Base-by-base conservation (phyloP, 2,329 filamentous ascomycete species). In the Diaporthe ilicicola region DNA sequence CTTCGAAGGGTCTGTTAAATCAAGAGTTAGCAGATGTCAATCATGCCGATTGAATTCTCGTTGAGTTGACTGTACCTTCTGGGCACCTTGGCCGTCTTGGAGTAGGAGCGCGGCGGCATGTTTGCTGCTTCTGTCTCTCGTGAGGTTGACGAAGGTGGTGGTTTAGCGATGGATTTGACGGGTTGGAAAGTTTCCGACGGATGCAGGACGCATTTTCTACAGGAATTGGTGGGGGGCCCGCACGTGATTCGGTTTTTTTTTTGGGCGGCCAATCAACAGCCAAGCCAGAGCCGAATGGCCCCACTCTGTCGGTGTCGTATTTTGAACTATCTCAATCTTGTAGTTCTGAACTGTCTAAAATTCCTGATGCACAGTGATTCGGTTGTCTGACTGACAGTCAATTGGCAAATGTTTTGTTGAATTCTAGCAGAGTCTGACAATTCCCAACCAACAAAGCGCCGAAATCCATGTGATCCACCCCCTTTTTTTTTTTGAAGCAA, bases 1-100 rank as follows among this genome's bases (percentile, higher is more conserved):
- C 95, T 93, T 98, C 96, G 91, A 97, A 98, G 84, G 96, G 95
- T 89, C 95, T 93, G 72, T 70, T 5, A 15, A 88, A 93, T 90
- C n/a, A 29, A 39, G 50, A 67, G 67, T 73, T 72, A 73, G 72
- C 70, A 17, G 32, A 4, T 50, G 54, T 32, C 19, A 22, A 34
- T 37, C 19, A 50, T n/a, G 15, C 24, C 7, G 37, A 54, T 50
- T 12, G 24, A 22, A 5, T 44, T 15, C 15, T 53, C 34, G 12
- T 37, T 22, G 8, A 13, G 4, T 54, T 19, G 37, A 68, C 37
- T 69, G 61, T 61, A 73, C 72, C 72, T 70, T 83, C 80, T 78
- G 69, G 95, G 95, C 90, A 97, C 94, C 93, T 97, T 97, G 86
- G 97, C 97, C 90, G 96, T 99, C 94, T 99, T 99, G 85, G 93